phyloP scores from a whole-genome alignment of 495 filamentous ascomycete species.

The Parathielavia appendiculata region DNA sequence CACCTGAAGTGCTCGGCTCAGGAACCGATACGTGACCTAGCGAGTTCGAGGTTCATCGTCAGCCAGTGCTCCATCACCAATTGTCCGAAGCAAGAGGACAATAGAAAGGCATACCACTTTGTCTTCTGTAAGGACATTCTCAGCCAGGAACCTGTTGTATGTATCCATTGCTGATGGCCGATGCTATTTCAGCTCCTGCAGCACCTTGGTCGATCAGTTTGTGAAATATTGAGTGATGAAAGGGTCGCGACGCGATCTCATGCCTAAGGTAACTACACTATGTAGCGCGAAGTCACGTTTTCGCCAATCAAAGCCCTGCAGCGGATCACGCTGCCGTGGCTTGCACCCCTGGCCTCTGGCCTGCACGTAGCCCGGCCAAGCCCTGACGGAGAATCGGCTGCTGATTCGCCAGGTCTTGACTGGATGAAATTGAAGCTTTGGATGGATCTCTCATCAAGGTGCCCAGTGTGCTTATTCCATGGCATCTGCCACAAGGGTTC shows the following conservation, averaged over 20 bases:
- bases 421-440: constrained; percentile 2
- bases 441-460: constrained; percentile 12
- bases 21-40: constrained; percentile 72
- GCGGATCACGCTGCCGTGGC: constrained; percentile 7
- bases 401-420: constrained; percentile 3
- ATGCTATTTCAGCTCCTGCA: not conserved
- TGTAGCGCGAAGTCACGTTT: constrained; percentile 32
- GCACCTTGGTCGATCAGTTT: not conserved
- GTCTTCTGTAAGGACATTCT: constrained; percentile 70
- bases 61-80: not conserved
- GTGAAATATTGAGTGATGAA: not conserved
- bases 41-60: constrained; percentile 29
- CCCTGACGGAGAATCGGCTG: not conserved
- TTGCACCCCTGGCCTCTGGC: constrained; percentile 9
- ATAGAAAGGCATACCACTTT: constrained; percentile 51
- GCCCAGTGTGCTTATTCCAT: not conserved
- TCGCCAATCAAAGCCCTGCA: constrained; percentile 13
- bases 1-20: constrained; percentile 74
- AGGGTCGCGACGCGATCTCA: constrained; percentile 1
- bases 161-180: constrained; percentile 42
- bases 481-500: constrained; percentile 1
- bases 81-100: too few relatives aligned
- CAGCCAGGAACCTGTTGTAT: constrained; percentile 67
- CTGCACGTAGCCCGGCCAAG: constrained; percentile 8
- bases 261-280: too few relatives aligned